phyloP scores from a whole-genome alignment of 208 protist genomes.

The Jaenimonas drosophilae region DNA sequence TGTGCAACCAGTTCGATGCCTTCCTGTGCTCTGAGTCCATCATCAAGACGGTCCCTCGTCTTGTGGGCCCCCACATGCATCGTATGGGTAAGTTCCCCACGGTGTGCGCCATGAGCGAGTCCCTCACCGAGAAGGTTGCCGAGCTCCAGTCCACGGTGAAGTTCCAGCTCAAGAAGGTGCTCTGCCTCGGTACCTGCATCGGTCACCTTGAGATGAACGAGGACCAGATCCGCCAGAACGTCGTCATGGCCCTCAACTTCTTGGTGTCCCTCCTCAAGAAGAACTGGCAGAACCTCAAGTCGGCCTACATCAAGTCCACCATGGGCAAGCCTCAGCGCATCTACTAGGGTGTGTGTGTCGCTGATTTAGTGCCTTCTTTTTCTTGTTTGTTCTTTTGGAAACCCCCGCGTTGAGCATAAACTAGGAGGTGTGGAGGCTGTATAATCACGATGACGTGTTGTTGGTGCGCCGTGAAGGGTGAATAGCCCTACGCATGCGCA shows the following conservation, averaged over 20 bases:
- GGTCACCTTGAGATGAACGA: slow-evolving; percentile 95
- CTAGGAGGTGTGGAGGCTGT: too few species aligned
- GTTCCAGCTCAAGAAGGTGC: slow-evolving; percentile 99
- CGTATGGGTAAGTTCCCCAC: slow-evolving; percentile 99
- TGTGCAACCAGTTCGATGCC: slow-evolving; percentile 97
- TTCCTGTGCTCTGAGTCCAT: slow-evolving; percentile 97
- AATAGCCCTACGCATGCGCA: too few species aligned
- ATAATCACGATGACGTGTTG: too few species aligned
- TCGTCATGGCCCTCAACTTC: slow-evolving; percentile 98
- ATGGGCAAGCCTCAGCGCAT: slow-evolving; percentile 98
- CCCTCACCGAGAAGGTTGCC: slow-evolving; percentile 91
- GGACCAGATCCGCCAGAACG: slow-evolving; percentile 95
- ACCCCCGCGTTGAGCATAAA: too few species aligned
- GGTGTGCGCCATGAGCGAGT: slow-evolving; percentile 89
- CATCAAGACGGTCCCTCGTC: slow-evolving; percentile 95
- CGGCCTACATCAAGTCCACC: slow-evolving; percentile 98
- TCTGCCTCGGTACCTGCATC: slow-evolving; percentile 96
- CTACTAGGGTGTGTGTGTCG: slow-evolving; percentile 82
- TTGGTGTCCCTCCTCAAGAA: slow-evolving; percentile 99
- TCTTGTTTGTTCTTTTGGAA: too few species aligned
- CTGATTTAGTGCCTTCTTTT: neutral
- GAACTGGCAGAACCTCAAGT: slow-evolving; percentile 99
- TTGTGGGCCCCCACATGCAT: slow-evolving; percentile 97
- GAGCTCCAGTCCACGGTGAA: slow-evolving; percentile 96
- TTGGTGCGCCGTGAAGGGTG: too few species aligned